Conservation (phyloP, 2,329 filamentous ascomycete genomes). For the Calonectria hawksworthii region DNA sequence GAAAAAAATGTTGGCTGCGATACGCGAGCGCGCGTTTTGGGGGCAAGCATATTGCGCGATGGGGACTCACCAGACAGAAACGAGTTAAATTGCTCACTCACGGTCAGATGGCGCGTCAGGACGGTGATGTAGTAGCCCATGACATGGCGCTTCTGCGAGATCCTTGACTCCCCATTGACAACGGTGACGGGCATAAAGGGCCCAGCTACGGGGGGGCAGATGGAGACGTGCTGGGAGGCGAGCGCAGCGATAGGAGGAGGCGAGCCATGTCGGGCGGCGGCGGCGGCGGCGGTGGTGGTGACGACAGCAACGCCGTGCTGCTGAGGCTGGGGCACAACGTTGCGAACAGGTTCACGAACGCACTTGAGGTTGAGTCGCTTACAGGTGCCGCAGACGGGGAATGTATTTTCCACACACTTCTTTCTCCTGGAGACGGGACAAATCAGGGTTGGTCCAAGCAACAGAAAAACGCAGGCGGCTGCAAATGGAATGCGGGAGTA, state of each 20-base stretch:
- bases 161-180: not conserved
- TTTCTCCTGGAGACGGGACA: not conserved
- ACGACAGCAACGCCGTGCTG: not conserved
- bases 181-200: not conserved
- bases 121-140: constrained; percentile 22
- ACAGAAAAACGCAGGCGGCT: too few species aligned
- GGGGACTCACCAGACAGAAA: constrained; percentile 14
- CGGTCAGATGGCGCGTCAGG: constrained; percentile 6
- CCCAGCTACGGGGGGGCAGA: not conserved
- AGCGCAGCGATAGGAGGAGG: not conserved
- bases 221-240: not conserved
- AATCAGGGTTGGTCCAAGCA: not conserved
- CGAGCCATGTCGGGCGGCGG: not conserved
- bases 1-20: not conserved
- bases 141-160: constrained; percentile 8
- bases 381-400: constrained; percentile 17
- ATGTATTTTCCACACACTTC: constrained; percentile 19
- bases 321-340: constrained; percentile 4
- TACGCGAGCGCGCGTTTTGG: not conserved
- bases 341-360: not conserved
- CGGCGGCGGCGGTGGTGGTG: too few species aligned
- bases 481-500: not conserved
- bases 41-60: not conserved
- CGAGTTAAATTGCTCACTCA: constrained; percentile 21
- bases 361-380: constrained; percentile 13